Base-by-base conservation (phyloP, 805 yeast genomes). In the Candida insectalens region DNA sequence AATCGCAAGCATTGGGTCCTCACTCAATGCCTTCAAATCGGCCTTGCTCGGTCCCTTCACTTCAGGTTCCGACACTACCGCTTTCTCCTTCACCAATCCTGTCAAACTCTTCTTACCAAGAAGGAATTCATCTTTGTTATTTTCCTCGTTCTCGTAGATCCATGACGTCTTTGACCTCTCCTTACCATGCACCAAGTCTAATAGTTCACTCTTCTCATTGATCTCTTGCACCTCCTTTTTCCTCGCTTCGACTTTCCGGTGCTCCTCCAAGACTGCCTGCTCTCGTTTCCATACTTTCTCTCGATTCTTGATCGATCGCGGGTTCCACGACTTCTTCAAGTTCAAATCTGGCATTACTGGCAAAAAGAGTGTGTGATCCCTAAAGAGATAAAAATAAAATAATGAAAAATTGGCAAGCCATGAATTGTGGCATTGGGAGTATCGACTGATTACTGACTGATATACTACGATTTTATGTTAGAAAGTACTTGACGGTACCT, bases 291-390 rank as follows among this genome's bases (percentile, higher is more conserved):
- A 81, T 23, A 89, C 88, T 48, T 78, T 82, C 43, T 77, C 78
- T 57, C 79, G 85, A 63, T 89, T 89, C 53, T 80, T 83, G 51
- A 83, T 63, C 33, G 84, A 65, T 30, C 81, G 88, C 3, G 98
- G 96, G 55, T 89, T 85, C 98, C 97, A 89, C 40, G 97, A 89
- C 54, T 89, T 89, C 60, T 89, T 82, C 36, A 88, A 57, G 53
- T 89, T 89, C 41, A 89, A 66, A 55, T 88, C 95, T 4, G 87
- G 83, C 56, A 49, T 48, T 2, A 6, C 26, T 13, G n/a, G 6
- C 6, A 7, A 7, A 25, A 25, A 7, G 28, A 21, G 12, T 21
- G 23, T 21, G 23, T 12, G 12, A 21, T 21, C 12, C 7, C 23
- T 21, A 21, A 12, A 21, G 23, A 21, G 12, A 12, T 21, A 21